phyloP scores from a whole-genome alignment of 108 stramenopile species.

The Skeletonema menzelii region DNA sequence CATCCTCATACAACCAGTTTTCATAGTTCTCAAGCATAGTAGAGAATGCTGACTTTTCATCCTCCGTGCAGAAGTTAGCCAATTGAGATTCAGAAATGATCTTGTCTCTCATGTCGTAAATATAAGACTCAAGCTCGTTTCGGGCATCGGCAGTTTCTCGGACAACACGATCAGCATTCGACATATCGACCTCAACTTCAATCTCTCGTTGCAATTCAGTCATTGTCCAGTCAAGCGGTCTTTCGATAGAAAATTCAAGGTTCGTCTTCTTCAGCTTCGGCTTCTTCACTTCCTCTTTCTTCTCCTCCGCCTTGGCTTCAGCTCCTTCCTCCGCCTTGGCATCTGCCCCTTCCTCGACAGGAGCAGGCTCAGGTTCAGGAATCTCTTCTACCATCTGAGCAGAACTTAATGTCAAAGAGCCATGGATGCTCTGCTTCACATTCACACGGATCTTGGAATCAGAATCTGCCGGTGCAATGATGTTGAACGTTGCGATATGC shows the following conservation, averaged over 20 bases:
- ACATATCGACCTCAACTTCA: constrained; percentile 88
- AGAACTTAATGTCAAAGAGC: constrained; percentile 82
- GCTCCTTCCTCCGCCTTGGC: constrained; percentile 49
- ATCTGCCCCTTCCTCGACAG: constrained; percentile 40
- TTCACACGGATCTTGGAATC: constrained; percentile 95
- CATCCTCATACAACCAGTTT: constrained; percentile 99
- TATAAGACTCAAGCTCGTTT: constrained; percentile 98
- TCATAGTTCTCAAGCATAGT: constrained; percentile 78
- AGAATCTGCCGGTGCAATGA: constrained; percentile 64
- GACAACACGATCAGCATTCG: constrained; percentile 89
- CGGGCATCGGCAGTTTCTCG: constrained; percentile 95
- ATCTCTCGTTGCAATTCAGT: constrained; percentile 77
- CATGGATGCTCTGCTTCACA: constrained; percentile 95
- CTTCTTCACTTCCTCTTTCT: constrained; percentile 70
- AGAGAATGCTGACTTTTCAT: constrained; percentile 76
- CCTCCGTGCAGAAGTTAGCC: constrained; percentile 78
- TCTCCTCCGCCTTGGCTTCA: constrained; percentile 49
- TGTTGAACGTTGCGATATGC: constrained; percentile 71
- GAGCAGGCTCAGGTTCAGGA: constrained; percentile 51
- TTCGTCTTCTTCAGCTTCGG: constrained; percentile 92
- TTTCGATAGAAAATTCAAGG: constrained; percentile 69
- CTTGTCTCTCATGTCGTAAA: constrained; percentile 98
- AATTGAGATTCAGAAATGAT: constrained; percentile 82
- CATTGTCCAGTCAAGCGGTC: constrained; percentile 80
- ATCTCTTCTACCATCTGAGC: constrained; percentile 97